These are phyloP conservation scores for Oryza brachyantha DNA, from an alignment of 176 grass and related monocot genomes.

Conservation along the genomic window DNA sequence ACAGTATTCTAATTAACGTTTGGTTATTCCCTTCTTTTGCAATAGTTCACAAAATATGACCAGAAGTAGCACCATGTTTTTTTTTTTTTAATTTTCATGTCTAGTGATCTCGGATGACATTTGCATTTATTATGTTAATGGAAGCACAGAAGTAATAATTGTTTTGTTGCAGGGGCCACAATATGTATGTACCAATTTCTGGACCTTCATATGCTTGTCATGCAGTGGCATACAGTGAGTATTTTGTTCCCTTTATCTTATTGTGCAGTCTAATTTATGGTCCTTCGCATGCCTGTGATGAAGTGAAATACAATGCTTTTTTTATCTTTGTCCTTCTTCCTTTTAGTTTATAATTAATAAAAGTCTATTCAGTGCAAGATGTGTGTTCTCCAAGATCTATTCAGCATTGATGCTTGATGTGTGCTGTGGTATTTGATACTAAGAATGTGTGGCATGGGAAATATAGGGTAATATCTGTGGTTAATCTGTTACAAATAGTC, in stretches of 20 bases:
- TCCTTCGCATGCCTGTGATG: slow-evolving; percentile 75
- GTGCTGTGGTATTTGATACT: slow-evolving; percentile 14
- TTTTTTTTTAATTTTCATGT: background rate
- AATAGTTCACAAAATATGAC: background rate
- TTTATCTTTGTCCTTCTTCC: background rate
- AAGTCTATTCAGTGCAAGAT: slow-evolving; percentile 5
- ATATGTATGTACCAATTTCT: slow-evolving; percentile 95
- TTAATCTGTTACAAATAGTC: background rate
- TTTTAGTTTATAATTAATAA: background rate
- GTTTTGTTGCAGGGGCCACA: slow-evolving; percentile 66
- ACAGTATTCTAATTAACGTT: background rate
- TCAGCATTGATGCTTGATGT: slow-evolving; percentile 8
- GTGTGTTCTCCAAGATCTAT: background rate
- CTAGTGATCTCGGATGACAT: slow-evolving; percentile 5
- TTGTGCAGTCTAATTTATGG: slow-evolving; percentile 85
- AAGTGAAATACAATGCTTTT: slow-evolving; percentile 58
- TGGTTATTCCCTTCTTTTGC: background rate
- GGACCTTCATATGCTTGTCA: slow-evolving; percentile 86
- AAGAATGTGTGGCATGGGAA: background rate
- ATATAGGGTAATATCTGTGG: background rate
- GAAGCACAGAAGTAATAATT: background rate
- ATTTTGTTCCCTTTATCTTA: slow-evolving; percentile 21
- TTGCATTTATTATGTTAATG: slow-evolving; percentile 9
- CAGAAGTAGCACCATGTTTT: no score
- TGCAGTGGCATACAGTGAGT: slow-evolving; percentile 97